phyloP scores from a whole-genome alignment of 768 basidiomycete genomes.

The Pulveroboletus frians region DNA sequence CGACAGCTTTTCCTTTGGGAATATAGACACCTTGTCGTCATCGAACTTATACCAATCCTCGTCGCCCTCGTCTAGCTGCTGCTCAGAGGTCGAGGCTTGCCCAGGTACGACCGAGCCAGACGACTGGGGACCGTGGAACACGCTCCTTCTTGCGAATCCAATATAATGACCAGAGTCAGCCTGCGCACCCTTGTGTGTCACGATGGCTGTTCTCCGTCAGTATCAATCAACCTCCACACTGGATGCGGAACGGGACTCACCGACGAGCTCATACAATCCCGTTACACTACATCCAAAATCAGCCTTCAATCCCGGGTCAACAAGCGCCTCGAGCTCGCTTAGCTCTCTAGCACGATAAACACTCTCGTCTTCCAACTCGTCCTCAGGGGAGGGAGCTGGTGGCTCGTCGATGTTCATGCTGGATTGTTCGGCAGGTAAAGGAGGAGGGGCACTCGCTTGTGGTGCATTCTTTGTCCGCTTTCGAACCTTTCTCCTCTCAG shows the following conservation, averaged over 20 bases:
- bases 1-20: conserved; percentile 77
- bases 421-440: conserved; percentile 19
- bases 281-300: conserved; percentile 73
- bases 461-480: conserved; percentile 56
- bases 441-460: conserved; percentile 12
- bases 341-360: conserved; percentile 61
- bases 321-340: conserved; percentile 56
- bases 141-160: conserved; percentile 79
- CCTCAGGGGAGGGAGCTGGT: conserved; percentile 16
- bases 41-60: conserved; percentile 97
- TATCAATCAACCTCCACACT: not conserved
- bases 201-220: conserved; percentile 55
- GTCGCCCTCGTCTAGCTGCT: conserved; percentile 47
- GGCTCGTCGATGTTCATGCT: conserved; percentile 48
- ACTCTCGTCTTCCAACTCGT: conserved; percentile 56
- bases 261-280: conserved; percentile 88
- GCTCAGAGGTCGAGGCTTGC: conserved; percentile 10
- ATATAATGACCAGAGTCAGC: conserved; percentile 97
- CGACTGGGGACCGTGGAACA: conserved; percentile 42
- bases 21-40: conserved; percentile 87
- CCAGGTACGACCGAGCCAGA: not conserved
- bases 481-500: conserved; percentile 76
- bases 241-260: conserved; percentile 40
- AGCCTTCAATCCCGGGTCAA: conserved; percentile 55
- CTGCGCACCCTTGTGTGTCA: conserved; percentile 94